Percentiles rank a stretch among this genome's conserved stretches.
phyloP scores from a whole-genome alignment of 2,329 filamentous ascomycete genomes.

The Epichloe gansuensis region DNA sequence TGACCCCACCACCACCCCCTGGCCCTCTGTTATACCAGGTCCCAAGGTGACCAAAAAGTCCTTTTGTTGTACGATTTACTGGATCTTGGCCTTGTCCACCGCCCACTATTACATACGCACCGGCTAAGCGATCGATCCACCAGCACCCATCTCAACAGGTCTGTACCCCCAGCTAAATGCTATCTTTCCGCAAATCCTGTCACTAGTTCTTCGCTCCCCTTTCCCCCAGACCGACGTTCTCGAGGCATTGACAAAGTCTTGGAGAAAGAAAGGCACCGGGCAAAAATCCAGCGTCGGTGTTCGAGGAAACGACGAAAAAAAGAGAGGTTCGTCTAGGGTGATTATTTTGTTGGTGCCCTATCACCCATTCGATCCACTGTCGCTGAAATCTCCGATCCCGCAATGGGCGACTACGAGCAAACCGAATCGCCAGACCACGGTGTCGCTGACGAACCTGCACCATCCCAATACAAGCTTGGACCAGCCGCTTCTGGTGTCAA shows the following conservation, averaged over 20 bases:
- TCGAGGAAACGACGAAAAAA: neutral
- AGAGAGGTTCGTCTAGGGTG: neutral
- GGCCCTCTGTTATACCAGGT: neutral
- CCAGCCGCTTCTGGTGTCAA: conserved; percentile 12
- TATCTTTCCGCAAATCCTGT: neutral
- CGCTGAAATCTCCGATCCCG: neutral
- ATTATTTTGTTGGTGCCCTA: neutral
- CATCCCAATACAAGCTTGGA: conserved; percentile 18
- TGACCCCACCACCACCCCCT: neutral
- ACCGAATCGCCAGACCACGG: conserved; percentile 8
- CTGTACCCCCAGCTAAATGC: neutral
- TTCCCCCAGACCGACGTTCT: neutral
- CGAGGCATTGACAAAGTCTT: neutral
- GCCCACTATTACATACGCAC: conserved; percentile 1
- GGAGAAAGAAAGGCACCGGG: neutral
- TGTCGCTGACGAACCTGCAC: conserved; percentile 12
- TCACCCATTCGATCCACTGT: neutral
- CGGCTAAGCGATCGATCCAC: conserved; percentile 5
- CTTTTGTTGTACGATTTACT: neutral
- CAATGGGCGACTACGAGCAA: conserved; percentile 4
- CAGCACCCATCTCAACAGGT: neutral
- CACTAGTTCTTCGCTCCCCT: neutral
- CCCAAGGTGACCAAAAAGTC: neutral
- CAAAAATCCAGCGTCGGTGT: neutral
- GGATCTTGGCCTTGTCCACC: conserved; percentile 1